Conservation (phyloP, 345 rosid species). For the Eucalyptus shirleyi region DNA sequence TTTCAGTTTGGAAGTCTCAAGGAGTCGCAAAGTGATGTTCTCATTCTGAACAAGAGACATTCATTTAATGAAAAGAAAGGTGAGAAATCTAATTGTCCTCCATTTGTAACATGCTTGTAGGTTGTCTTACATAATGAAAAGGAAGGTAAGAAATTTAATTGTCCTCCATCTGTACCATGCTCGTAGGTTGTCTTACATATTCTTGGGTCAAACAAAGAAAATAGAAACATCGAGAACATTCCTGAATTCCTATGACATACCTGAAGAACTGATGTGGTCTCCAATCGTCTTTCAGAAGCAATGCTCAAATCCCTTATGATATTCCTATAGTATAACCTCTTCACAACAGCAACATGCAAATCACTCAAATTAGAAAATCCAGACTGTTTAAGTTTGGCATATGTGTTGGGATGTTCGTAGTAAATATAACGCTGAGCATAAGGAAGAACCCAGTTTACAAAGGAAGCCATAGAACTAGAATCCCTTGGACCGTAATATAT, state of each 20-base stretch:
- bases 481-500: slow-evolving; percentile 36
- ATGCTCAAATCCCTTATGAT: slow-evolving; percentile 32
- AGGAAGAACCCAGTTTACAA: slow-evolving; percentile 74
- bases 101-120: not conserved
- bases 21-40: not conserved
- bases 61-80: not conserved
- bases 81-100: not conserved
- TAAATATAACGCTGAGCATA: slow-evolving; percentile 76
- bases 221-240: not conserved
- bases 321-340: slow-evolving; percentile 56
- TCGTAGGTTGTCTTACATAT: not conserved
- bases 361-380: slow-evolving; percentile 29
- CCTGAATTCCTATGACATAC: slow-evolving; percentile 11
- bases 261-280: slow-evolving; percentile 69
- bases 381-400: slow-evolving; percentile 34
- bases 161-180: not conserved
- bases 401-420: slow-evolving; percentile 35
- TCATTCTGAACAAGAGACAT: not conserved
- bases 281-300: slow-evolving; percentile 31
- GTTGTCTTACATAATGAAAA: not conserved
- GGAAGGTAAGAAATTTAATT: not conserved
- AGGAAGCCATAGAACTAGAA: slow-evolving; percentile 28
- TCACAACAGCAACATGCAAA: slow-evolving; percentile 46
- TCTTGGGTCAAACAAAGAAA: not conserved
- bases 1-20: not conserved